Percentiles rank a stretch among this genome's conserved stretches.
These are phyloP conservation scores for Madurella fahalii DNA, from an alignment of 2,329 filamentous ascomycete species.

Conservation along the genomic window DNA sequence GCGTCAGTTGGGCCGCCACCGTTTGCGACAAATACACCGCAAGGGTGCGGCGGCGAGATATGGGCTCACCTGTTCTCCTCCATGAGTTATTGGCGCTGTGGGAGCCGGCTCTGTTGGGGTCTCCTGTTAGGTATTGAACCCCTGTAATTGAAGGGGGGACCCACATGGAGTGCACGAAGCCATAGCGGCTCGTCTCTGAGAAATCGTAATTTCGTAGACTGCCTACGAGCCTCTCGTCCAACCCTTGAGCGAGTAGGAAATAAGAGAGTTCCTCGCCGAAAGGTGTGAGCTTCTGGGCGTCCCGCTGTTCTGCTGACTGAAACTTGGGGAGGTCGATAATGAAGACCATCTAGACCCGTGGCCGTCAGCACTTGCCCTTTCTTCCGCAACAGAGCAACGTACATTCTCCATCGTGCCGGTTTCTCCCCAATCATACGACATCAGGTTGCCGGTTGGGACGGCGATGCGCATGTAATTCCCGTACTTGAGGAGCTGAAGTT, in stretches of 20 bases:
- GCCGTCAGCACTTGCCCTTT: constrained; percentile 16
- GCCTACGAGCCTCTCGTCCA: constrained; percentile 60
- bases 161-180: constrained; percentile 83
- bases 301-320: constrained; percentile 28
- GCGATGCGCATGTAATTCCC: constrained; percentile 69
- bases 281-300: constrained; percentile 35
- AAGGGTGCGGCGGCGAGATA: not conserved
- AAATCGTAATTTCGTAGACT: constrained; percentile 82
- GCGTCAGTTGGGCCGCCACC: not conserved
- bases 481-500: constrained; percentile 86
- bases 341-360: constrained; percentile 62
- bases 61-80: constrained; percentile 38
- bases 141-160: constrained; percentile 27
- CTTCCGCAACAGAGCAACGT: constrained; percentile 25
- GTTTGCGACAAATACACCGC: not conserved
- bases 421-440: constrained; percentile 86
- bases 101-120: constrained; percentile 47
- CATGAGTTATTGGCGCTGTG: constrained; percentile 44
- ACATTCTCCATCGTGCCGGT: constrained; percentile 81
- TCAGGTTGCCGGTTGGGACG: constrained; percentile 82
- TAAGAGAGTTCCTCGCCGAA: constrained; percentile 69
- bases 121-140: not conserved
- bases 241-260: constrained; percentile 64
- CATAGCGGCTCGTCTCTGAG: constrained; percentile 62
- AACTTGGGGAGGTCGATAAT: constrained; percentile 82